These are phyloP conservation scores for Camelina hispida DNA, from an alignment of 345 rosid species.

Conservation along the genomic window DNA sequence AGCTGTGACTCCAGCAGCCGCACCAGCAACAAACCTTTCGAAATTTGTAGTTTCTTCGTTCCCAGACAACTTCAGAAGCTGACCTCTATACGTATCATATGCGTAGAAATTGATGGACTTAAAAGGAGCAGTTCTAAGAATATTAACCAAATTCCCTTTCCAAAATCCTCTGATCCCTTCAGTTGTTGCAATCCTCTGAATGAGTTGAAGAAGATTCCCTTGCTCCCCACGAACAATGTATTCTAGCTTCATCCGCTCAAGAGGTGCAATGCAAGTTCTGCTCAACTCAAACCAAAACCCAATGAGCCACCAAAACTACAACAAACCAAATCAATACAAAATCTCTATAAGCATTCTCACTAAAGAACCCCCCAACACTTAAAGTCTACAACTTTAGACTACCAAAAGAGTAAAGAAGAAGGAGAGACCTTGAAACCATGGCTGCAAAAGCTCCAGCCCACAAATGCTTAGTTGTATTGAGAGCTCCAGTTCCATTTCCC, in stretches of 20 bases:
- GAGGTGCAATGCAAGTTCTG: conserved; percentile 81
- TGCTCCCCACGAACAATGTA: conserved; percentile 79
- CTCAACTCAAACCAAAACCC: conserved; percentile 44
- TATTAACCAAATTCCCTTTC: conserved; percentile 77
- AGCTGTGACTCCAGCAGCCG: conserved; percentile 81
- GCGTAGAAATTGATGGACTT: conserved; percentile 77
- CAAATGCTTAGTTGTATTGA: conserved; percentile 61
- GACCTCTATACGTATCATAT: conserved; percentile 75
- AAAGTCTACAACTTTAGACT: conserved; percentile 23
- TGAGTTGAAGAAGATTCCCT: conserved; percentile 53
- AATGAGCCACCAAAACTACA: conserved; percentile 42
- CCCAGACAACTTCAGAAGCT: conserved; percentile 60
- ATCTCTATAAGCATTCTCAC: neutral
- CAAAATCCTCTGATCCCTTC: conserved; percentile 76
- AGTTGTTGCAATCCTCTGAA: conserved; percentile 57
- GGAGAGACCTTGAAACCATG: conserved; percentile 73
- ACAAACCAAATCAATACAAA: conserved; percentile 24
- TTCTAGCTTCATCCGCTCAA: conserved; percentile 80
- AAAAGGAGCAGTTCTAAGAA: conserved; percentile 80
- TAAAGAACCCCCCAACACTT: conserved; percentile 10
- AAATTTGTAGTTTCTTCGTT: conserved; percentile 68
- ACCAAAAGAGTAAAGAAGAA: conserved; percentile 17
- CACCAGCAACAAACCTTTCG: conserved; percentile 78
- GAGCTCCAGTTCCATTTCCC: conserved; percentile 44
- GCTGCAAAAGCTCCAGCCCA: conserved; percentile 90